A percentile compares a stretch with the other conserved stretches of the same genome.
These are phyloP conservation scores for Malbranchea zuffiana DNA, from an alignment of 2,329 filamentous ascomycete genomes.

Conservation along the genomic window DNA sequence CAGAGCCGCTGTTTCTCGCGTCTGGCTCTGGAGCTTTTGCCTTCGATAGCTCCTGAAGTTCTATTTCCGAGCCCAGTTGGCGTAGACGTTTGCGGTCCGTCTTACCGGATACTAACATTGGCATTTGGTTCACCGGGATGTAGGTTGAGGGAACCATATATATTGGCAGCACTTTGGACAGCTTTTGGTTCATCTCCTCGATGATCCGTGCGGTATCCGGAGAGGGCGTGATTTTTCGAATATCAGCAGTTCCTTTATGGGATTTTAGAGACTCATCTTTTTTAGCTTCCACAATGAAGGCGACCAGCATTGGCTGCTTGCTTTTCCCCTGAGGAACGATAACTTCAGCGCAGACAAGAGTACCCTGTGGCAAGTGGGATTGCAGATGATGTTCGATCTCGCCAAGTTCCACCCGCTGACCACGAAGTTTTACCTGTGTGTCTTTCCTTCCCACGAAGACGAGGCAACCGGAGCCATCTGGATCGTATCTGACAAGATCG, in stretches of 20 bases:
- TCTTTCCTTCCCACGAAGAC: constrained; percentile 26
- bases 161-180: constrained; percentile 23
- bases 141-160: constrained; percentile 31
- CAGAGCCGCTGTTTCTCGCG: constrained; percentile 16
- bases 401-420: constrained; percentile 28
- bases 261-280: constrained; percentile 23
- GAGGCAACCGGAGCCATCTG: constrained; percentile 23
- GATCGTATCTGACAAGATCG: constrained; percentile 25
- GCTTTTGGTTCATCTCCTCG: constrained; percentile 28
- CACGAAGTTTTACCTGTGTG: constrained; percentile 27
- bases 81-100: constrained; percentile 25
- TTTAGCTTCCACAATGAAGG: constrained; percentile 32
- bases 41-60: constrained; percentile 14
- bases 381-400: constrained; percentile 25
- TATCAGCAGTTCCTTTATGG: constrained; percentile 23
- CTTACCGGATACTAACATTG: constrained; percentile 31
- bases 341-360: constrained; percentile 41
- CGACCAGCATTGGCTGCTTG: constrained; percentile 38
- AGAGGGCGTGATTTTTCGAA: constrained; percentile 16
- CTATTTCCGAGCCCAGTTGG: constrained; percentile 15
- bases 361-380: constrained; percentile 29
- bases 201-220: constrained; percentile 21
- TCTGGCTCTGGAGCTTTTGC: constrained; percentile 8
- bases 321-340: constrained; percentile 35
- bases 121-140: constrained; percentile 30